Conservation (phyloP, 345 rosid species). For the Anacardium occidentale region DNA sequence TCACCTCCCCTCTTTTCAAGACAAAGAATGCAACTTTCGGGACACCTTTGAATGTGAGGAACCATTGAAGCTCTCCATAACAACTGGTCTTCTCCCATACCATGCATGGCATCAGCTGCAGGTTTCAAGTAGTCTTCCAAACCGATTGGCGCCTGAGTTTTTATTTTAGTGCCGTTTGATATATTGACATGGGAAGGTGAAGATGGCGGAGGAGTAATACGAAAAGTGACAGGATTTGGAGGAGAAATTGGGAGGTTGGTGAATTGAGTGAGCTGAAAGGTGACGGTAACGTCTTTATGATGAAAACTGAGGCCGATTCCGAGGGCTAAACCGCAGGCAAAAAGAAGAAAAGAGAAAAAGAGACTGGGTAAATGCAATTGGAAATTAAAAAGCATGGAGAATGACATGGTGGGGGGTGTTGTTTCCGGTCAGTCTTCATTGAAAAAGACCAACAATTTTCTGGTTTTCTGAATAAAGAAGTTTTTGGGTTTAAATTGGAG, state of each 20-base stretch:
- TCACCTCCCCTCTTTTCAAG: slow-evolving; percentile 67
- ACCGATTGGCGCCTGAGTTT: neutral
- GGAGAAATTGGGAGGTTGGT: neutral
- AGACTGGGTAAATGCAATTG: slow-evolving; percentile 35
- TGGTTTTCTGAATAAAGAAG: neutral
- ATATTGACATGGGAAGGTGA: neutral
- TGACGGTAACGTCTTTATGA: slow-evolving; percentile 37
- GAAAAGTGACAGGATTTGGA: neutral
- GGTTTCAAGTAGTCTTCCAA: slow-evolving; percentile 29
- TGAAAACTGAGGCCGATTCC: slow-evolving; percentile 37
- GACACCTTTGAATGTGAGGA: slow-evolving; percentile 34
- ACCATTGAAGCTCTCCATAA: slow-evolving; percentile 52
- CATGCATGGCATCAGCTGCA: slow-evolving; percentile 39
- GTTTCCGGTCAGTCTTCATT: slow-evolving; percentile 4
- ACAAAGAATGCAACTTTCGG: slow-evolving; percentile 85
- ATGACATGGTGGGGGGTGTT: neutral
- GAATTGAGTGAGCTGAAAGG: slow-evolving; percentile 34
- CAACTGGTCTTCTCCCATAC: slow-evolving; percentile 66
- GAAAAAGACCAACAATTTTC: neutral
- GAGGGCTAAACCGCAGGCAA: slow-evolving; percentile 45
- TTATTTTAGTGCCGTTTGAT: neutral
- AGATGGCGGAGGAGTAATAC: too few relatives aligned
- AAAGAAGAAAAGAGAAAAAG: slow-evolving; percentile 36
- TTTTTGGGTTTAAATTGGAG: neutral
- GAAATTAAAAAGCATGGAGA: slow-evolving; percentile 9